Evolutionary conservation across 306 rosid genomes (phyloP), one percentile per base, ranked within the genome.

Genomic region (Malus fusca): DNA sequence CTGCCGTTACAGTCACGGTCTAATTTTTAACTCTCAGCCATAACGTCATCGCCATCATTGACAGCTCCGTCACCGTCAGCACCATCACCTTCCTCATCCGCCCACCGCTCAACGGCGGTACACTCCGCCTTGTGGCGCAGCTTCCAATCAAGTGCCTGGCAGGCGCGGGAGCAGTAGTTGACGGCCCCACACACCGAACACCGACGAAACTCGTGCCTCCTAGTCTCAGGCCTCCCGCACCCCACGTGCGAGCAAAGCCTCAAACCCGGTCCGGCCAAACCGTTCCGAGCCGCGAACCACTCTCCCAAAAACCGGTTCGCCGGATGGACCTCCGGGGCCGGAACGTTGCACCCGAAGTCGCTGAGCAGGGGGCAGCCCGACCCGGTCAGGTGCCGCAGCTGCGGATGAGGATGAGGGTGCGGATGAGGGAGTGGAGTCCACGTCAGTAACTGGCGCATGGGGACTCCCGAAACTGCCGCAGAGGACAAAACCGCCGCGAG

Each of bases 101-200:
- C 67, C 94, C 94, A 91, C 74, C 93, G 83, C 74, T 90, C 98
- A 3, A 81, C 91, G 0, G 93, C 91, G 0, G 87, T 76, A 18
- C 98, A 94, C 75, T 90, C 97, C 8, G 75, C 86, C 86, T 94
- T 94, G 51, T 94, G 98, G 19, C 96, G 87, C 25, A 89, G 82
- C 83, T 92, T 94, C 98, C 98, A 94, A 82, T 94, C 97, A 48
- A 94, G 92, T 33, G 98, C 98, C 66, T 94, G 98, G 37, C 97
- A 94, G 3, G 96, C 98, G 71, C 98, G 98, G 63, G 98, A 94
- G 43, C 98, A 94, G 68, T 94, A 94, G 37, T 88, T 94, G 68
- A 90, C 96, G 4, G 81, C 80, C 0, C 98, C 97, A 35, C 97
- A 91, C 4, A 94, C 97, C 14, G 98, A 94, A 12, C 98, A 94